A percentile compares a stretch with the other conserved stretches of the same genome.
phyloP scores from a whole-genome alignment of 148 eudicot species.

The Rhododendron williamsianum region DNA sequence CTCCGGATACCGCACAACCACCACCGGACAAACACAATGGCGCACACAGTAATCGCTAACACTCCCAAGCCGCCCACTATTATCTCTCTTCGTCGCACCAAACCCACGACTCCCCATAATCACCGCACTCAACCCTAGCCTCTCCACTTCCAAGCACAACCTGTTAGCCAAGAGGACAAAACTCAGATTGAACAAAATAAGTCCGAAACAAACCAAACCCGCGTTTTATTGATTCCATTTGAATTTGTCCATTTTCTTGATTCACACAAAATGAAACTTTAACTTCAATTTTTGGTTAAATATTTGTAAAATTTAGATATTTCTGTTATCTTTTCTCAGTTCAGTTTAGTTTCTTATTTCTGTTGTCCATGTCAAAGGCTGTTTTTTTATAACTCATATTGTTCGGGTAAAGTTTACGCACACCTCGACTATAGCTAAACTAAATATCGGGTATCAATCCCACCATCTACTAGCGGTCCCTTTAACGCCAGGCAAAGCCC shows the following conservation, averaged over 20 bases:
- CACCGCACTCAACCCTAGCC: conserved; percentile 20
- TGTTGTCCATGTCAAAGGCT: background rate
- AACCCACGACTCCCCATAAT: conserved; percentile 26
- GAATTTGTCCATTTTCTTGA: background rate
- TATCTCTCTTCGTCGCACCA: conserved; percentile 19
- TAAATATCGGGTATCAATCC: background rate
- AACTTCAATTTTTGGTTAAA: background rate
- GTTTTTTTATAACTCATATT: background rate
- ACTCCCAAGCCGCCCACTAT: conserved; percentile 19
- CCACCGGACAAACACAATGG: conserved; percentile 23
- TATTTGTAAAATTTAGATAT: background rate
- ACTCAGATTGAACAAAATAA: background rate
- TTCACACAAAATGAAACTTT: background rate
- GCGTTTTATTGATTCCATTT: background rate
- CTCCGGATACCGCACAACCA: conserved; percentile 22
- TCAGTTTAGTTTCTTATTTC: background rate
- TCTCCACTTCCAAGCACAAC: conserved; percentile 25
- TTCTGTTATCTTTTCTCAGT: background rate
- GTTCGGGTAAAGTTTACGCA: background rate
- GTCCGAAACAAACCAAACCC: too few relatives aligned
- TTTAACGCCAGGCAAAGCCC: background rate
- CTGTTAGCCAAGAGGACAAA: background rate
- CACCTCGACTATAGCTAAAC: background rate
- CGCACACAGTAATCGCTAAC: conserved; percentile 23
- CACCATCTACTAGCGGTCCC: background rate